Percentiles rank a stretch among this genome's conserved stretches.
These are phyloP conservation scores for Backusella circina DNA, from an alignment of 192 early-diverging fungal genomes.

Conservation along the genomic window DNA sequence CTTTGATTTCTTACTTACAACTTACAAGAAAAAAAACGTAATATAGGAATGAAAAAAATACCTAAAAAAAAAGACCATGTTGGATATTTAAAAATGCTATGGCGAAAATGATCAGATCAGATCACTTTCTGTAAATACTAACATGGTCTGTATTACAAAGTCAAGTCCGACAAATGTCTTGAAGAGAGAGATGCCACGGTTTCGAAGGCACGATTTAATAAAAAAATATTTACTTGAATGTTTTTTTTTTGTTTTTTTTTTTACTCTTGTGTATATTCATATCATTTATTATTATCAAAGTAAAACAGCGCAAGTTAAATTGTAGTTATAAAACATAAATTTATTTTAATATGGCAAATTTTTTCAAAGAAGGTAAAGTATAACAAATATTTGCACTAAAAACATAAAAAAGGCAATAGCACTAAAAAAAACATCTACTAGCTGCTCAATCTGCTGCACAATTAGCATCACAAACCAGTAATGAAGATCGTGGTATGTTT, in stretches of 20 bases:
- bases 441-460: neutral
- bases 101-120: no score
- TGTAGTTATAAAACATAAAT: neutral
- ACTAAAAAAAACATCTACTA: neutral
- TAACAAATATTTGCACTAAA: neutral
- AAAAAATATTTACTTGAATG: neutral
- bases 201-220: neutral
- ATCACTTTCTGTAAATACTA: no score
- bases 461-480: neutral
- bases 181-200: neutral
- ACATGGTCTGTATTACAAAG: neutral
- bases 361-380: neutral
- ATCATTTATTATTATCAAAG: no score
- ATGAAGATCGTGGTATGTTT: conserved; percentile 17
- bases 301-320: no score
- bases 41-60: no score
- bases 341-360: neutral
- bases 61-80: neutral
- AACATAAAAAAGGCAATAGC: neutral
- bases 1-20: neutral
- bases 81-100: neutral
- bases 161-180: neutral
- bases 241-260: neutral
- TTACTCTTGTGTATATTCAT: neutral
- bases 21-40: neutral